Conservation (phyloP, 148 eudicot genomes). For the Suaeda aralocaspica region DNA sequence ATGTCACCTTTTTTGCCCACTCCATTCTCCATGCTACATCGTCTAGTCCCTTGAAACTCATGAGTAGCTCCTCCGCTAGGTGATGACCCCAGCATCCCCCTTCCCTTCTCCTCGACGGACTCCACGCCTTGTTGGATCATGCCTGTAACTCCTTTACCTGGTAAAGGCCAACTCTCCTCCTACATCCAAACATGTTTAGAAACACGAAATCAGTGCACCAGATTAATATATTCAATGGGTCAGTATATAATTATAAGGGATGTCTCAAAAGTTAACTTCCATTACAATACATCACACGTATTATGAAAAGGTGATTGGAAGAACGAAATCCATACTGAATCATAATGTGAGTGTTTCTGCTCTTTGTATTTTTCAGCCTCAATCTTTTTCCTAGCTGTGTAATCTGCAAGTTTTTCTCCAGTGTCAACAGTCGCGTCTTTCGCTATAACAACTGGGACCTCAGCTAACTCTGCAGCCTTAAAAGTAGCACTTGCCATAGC, state of each 20-base stretch:
- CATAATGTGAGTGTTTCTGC: conserved; percentile 28
- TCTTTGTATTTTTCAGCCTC: conserved; percentile 50
- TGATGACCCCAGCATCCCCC: neutral
- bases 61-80: neutral
- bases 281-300: too few species aligned
- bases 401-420: conserved; percentile 49
- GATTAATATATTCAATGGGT: too few species aligned
- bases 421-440: conserved; percentile 47
- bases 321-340: conserved; percentile 19
- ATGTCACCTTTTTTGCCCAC: conserved; percentile 12
- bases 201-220: neutral
- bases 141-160: conserved; percentile 7
- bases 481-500: conserved; percentile 38
- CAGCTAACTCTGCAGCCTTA: conserved; percentile 31
- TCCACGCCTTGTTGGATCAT: conserved; percentile 14
- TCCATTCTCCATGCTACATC: neutral
- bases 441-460: conserved; percentile 37
- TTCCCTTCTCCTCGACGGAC: conserved; percentile 10
- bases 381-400: conserved; percentile 53
- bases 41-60: conserved; percentile 14
- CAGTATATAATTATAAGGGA: too few species aligned
- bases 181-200: neutral
- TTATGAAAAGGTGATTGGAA: too few species aligned
- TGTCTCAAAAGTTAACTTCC: too few species aligned
- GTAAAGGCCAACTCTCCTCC: neutral